Conservation (phyloP, 345 rosid genomes). For the Hypericum perforatum region DNA sequence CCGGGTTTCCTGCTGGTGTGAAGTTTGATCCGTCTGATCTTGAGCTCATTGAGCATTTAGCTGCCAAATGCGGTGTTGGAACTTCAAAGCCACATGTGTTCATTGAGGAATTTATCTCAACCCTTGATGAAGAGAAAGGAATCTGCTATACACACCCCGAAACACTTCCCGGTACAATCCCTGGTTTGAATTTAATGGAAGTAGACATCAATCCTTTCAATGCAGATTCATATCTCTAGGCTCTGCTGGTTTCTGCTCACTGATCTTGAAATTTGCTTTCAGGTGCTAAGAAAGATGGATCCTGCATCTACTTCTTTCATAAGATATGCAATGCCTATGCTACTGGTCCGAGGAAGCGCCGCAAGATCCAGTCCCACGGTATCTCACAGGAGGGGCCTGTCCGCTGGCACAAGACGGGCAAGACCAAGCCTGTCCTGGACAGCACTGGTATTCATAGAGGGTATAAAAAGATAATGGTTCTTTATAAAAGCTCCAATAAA, state of each 20-base stretch:
- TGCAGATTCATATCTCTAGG: not conserved
- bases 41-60: conserved; percentile 60
- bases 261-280: conserved; percentile 3
- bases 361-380: conserved; percentile 50
- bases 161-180: conserved; percentile 65
- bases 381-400: conserved; percentile 40
- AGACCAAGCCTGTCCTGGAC: conserved; percentile 50
- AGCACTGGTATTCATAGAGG: conserved; percentile 54
- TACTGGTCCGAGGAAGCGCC: conserved; percentile 86
- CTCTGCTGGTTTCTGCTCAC: not conserved
- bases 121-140: conserved; percentile 55
- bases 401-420: conserved; percentile 99
- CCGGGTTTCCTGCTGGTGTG: conserved; percentile 85
- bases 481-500: conserved; percentile 59
- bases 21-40: conserved; percentile 91
- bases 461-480: conserved; percentile 90
- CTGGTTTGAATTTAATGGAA: not conserved
- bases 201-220: conserved; percentile 1
- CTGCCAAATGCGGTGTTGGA: conserved; percentile 64
- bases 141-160: conserved; percentile 87
- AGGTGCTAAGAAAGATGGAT: conserved; percentile 89
- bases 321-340: conserved; percentile 74
- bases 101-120: conserved; percentile 60
- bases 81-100: conserved; percentile 39
- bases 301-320: conserved; percentile 66